Evolutionary conservation across 805 yeast species (phyloP), one percentile per base, ranked within the genome.

Genomic region (Debaryomyces castellii): DNA sequence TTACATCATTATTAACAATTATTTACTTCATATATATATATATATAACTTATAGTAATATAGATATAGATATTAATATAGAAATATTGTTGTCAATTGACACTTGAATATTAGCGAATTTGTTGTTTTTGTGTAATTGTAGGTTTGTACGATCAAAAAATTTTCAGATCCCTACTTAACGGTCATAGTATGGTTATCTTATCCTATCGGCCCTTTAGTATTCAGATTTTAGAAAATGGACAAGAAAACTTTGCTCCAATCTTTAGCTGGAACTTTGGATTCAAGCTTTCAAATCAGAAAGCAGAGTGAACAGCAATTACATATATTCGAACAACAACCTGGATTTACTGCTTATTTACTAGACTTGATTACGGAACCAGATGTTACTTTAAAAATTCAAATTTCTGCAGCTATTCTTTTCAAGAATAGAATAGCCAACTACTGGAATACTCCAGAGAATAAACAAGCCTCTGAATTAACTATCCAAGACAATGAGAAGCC

Each of bases 311-410:
- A 61, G 24, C 78, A 78, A 53, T 66, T 81, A 48, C 66, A 65
- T 30, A 73, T 69, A 34, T 77, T 67, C 49, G 85, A 80, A 57
- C 76, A 74, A 49, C 79, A 77, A 49, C 74, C 78, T 1, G 86
- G 86, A 3, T 81, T 81, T 60, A 77, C 85, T 1, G 67, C 74
- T 11, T 79, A 78, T 55, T 66, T 82, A 39, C 63, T 82, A 23
- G 78, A 75, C 33, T 64, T 81, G 39, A 70, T 78, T 11, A 60
- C 67, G 8, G 84, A 82, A 52, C 60, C 60, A 3, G 63, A 69
- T 3, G 64, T 66, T 8, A 58, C 57, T 24, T 49, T 59, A 10
- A 76, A 76, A 5, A 64, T 71, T 44, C 73, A 72, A 48, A 59
- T 67, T 11, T 61, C 76, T 7, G 76, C 75, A 3, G 73, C 76